Percentiles rank a stretch among this genome's conserved stretches.
Evolutionary conservation across 441 rosid species (phyloP).

Genomic region (Corymbia calophylla): DNA sequence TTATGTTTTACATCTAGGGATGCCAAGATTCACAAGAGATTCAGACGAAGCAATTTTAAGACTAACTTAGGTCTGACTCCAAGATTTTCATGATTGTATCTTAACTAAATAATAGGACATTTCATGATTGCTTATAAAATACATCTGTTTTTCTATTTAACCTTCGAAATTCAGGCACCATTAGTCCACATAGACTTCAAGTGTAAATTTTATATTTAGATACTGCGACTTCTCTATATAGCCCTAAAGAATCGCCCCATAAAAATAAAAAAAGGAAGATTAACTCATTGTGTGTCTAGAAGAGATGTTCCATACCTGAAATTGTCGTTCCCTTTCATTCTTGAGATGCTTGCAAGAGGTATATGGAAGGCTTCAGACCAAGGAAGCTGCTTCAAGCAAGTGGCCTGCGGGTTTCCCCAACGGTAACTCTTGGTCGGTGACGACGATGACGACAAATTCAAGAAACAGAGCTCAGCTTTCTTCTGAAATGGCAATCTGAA

Average conservation of each 20-base stretch:
- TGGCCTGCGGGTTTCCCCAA: slow-evolving; percentile 93
- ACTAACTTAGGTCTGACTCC: too few relatives aligned
- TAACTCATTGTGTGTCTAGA: background rate
- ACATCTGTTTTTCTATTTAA: background rate
- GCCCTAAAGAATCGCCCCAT: background rate
- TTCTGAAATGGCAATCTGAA: slow-evolving; percentile 62
- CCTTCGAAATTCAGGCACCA: background rate
- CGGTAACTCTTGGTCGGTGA: slow-evolving; percentile 34
- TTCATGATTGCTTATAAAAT: background rate
- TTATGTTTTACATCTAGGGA: too few relatives aligned
- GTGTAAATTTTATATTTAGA: background rate
- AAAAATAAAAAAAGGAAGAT: background rate
- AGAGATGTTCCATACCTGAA: slow-evolving; percentile 44
- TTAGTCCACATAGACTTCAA: background rate
- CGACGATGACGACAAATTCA: slow-evolving; percentile 45
- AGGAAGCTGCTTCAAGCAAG: slow-evolving; percentile 52
- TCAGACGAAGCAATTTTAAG: too few relatives aligned
- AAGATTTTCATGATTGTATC: background rate
- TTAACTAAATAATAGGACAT: background rate
- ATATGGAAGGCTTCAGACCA: slow-evolving; percentile 98
- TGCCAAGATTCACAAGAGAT: too few relatives aligned
- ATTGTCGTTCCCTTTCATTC: slow-evolving; percentile 20
- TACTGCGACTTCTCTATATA: background rate
- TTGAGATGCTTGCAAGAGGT: slow-evolving; percentile 54
- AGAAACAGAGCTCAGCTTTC: slow-evolving; percentile 41